A percentile compares a stretch with the other conserved stretches of the same genome.
These are phyloP conservation scores for Backusella tuberculispora DNA, from an alignment of 192 early-diverging fungal species.

Conservation along the genomic window DNA sequence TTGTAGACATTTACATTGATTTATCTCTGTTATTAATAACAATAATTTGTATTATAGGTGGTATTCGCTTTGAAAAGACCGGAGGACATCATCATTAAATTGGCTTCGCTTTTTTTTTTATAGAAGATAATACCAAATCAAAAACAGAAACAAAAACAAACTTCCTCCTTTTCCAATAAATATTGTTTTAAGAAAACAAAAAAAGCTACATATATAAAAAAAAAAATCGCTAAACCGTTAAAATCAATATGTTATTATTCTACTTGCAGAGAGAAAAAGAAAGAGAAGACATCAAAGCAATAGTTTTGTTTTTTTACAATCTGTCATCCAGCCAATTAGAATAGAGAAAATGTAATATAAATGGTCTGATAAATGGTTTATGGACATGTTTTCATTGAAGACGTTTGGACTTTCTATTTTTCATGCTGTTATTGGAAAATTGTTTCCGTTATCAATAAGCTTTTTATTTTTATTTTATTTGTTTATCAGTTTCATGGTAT, in stretches of 20 bases:
- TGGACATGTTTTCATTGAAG: no score
- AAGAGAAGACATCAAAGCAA: no score
- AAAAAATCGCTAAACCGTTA: background rate
- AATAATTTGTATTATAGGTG: conserved; percentile 7
- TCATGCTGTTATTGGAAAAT: no score
- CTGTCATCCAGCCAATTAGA: no score
- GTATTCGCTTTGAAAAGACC: conserved; percentile 34
- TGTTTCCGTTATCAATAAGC: no score
- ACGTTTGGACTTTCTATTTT: no score
- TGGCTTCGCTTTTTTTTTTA: background rate
- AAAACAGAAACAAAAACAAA: background rate
- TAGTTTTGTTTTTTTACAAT: no score
- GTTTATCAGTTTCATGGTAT: no score
- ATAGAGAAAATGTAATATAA: no score
- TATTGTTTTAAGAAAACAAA: background rate
- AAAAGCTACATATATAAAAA: background rate
- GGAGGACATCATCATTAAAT: conserved; percentile 29
- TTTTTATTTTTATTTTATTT: no score
- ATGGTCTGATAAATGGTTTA: no score
- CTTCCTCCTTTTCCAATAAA: conserved; percentile 1
- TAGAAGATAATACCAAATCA: conserved; percentile 8
- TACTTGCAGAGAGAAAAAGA: no score
- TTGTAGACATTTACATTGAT: background rate
- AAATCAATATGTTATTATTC: background rate
- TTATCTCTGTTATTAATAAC: background rate